Conservation (phyloP, 768 basidiomycete species). For the Boletus rubescentipes region DNA sequence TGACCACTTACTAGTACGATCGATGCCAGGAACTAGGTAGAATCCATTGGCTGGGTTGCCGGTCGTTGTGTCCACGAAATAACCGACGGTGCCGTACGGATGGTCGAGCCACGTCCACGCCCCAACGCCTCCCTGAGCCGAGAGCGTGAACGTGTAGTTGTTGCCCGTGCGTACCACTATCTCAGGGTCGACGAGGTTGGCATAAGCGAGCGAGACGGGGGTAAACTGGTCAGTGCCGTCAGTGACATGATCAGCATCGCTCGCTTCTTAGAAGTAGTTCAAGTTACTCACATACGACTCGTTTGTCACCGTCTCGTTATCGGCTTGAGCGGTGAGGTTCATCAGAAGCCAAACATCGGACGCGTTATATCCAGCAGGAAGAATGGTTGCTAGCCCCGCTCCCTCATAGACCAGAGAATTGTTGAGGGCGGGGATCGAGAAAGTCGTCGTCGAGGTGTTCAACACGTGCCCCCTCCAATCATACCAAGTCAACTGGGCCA, state of each 20-base stretch:
- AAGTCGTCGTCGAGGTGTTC: conserved; percentile 36
- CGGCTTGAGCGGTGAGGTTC: conserved; percentile 47
- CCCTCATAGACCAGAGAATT: conserved; percentile 44
- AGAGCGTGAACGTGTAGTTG: conserved; percentile 49
- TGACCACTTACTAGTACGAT: conserved; percentile 45
- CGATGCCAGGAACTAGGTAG: conserved; percentile 53
- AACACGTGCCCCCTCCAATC: conserved; percentile 50
- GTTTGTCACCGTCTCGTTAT: conserved; percentile 41
- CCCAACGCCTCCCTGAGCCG: conserved; percentile 53
- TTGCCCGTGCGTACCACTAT: conserved; percentile 35
- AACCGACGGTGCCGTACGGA: conserved; percentile 51
- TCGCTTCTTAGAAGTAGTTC: neutral
- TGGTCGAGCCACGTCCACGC: conserved; percentile 63
- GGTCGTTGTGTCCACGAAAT: conserved; percentile 46
- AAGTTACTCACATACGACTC: conserved; percentile 49
- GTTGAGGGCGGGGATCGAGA: conserved; percentile 49
- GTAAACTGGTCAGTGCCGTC: conserved; percentile 42
- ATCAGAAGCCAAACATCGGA: conserved; percentile 52
- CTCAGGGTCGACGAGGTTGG: conserved; percentile 49
- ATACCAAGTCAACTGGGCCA: conserved; percentile 55
- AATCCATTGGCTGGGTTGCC: conserved; percentile 49
- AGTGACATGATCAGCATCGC: neutral
- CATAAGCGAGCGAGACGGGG: conserved; percentile 47
- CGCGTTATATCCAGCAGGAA: conserved; percentile 42
- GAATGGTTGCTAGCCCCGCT: conserved; percentile 42